These are phyloP conservation scores for Dendryphion nanum DNA, from an alignment of 2,329 filamentous ascomycete species.

Conservation along the genomic window DNA sequence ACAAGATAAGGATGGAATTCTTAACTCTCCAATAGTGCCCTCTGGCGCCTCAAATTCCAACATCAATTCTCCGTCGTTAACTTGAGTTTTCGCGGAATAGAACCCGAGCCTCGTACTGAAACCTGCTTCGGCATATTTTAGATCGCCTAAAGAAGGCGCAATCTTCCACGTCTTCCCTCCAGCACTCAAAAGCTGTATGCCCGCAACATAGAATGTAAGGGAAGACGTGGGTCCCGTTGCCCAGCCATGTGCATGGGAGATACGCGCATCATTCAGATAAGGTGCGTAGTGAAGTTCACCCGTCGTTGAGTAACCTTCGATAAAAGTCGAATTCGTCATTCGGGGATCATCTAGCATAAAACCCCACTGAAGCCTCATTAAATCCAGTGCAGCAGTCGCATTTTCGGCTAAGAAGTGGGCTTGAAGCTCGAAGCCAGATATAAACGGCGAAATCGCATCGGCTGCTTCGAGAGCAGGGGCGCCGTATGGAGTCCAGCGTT, in stretches of 20 bases:
- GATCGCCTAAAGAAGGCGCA: constrained; percentile 35
- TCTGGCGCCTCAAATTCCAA: not conserved
- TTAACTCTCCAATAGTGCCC: not conserved
- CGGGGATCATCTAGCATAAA: constrained; percentile 56
- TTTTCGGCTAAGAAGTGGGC: constrained; percentile 45
- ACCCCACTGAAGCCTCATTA: constrained; percentile 52
- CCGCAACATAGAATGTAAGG: constrained; percentile 44
- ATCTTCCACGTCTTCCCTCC: constrained; percentile 39
- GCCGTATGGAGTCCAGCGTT: constrained; percentile 45
- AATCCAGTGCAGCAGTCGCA: constrained; percentile 39
- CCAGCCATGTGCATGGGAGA: constrained; percentile 54
- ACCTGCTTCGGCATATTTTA: constrained; percentile 38
- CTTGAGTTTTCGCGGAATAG: constrained; percentile 33
- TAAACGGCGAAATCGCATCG: constrained; percentile 49
- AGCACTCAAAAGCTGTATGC: constrained; percentile 39
- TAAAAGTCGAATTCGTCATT: constrained; percentile 55
- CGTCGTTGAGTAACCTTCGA: constrained; percentile 50
- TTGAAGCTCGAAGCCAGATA: constrained; percentile 48
- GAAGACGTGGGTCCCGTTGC: constrained; percentile 49
- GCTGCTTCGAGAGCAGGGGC: constrained; percentile 49
- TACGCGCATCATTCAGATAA: constrained; percentile 49
- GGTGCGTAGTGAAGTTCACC: constrained; percentile 51
- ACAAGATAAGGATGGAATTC: not conserved
- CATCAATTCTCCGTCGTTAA: constrained; percentile 9
- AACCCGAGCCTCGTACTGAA: constrained; percentile 38